Evolutionary conservation across 2,329 filamentous ascomycete genomes (phyloP), one percentile per base, ranked within the genome.

Genomic region (Neofusicoccum laricinum): DNA sequence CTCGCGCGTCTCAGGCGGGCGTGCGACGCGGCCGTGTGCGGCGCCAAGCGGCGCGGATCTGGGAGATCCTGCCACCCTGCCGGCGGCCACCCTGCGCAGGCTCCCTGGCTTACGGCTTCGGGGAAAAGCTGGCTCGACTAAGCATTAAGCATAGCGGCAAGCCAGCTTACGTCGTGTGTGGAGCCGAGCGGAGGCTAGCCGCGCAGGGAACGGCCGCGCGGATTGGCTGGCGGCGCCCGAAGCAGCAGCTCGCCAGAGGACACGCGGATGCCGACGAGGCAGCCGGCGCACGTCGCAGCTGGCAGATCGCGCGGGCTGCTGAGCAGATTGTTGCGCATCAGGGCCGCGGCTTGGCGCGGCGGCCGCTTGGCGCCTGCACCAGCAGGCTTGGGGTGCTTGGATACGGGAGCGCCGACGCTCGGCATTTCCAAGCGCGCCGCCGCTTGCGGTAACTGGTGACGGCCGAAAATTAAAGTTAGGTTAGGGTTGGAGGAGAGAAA

Each of bases 131-230:
- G 55, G 41, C 55, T 59, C 55, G 41, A 59, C 55, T 64, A 64
- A 64, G 61, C 61, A 32, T 64, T 57, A 64, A 64, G 40, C 49
- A 62, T 61, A 49, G 53, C 53, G 36, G 53, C 32, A 21, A 34
- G 50, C 50, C 50, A 19, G 59, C 59, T 63, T 21, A 63, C 48
- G 61, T 53, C 21, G 17, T 19, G 45, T 34, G 48, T 50, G 61
- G 48, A 51, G 45, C 45, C 46, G 45, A 41, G 59, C 46, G 59
- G 45, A 50, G 45, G 38, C 55, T 34, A 59, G 55, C 55, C 55
- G 34, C 30, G 19, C 17, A 25, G 25, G 45, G 45, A 48, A n/a
- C 17, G 45, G 45, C 45, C 19, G 46, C 46, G 46, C 49, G 32
- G 17, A 19, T 12, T 11, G 19, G 11, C 41, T 45, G 41, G 36